Evolutionary conservation across 805 yeast species (phyloP).

Genomic region (Candida qinlingensis): DNA sequence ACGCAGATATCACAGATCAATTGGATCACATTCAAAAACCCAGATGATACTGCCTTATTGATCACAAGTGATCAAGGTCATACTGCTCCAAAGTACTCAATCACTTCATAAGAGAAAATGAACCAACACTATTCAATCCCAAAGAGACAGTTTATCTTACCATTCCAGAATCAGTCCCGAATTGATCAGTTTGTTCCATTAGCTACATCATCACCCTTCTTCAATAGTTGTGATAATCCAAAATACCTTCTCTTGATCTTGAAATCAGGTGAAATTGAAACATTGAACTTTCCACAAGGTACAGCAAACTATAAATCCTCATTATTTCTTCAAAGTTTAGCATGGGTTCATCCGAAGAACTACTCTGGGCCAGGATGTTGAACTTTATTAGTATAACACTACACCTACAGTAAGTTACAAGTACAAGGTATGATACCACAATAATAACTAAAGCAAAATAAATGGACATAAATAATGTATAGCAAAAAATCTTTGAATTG

Average conservation of each 20-base stretch:
- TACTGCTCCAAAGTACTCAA: slow-evolving; percentile 66
- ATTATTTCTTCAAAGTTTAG: slow-evolving; percentile 73
- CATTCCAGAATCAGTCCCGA: slow-evolving; percentile 42
- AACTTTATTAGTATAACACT: too few species aligned
- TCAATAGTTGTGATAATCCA: slow-evolving; percentile 78
- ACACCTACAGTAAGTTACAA: too few species aligned
- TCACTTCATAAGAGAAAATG: slow-evolving; percentile 83
- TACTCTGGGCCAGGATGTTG: too few species aligned
- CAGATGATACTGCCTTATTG: slow-evolving; percentile 72
- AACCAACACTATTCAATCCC: slow-evolving; percentile 66
- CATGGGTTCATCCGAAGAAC: slow-evolving; percentile 62
- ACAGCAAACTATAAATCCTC: slow-evolving; percentile 45
- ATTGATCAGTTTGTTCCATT: slow-evolving; percentile 47
- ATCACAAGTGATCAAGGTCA: slow-evolving; percentile 62
- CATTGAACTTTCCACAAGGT: slow-evolving; percentile 55
- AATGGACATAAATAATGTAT: too few species aligned
- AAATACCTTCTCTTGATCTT: slow-evolving; percentile 51
- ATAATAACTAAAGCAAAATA: too few species aligned
- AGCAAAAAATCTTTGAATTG: too few species aligned
- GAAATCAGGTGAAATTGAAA: slow-evolving; percentile 60
- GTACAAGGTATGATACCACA: too few species aligned
- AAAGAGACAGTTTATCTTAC: slow-evolving; percentile 48
- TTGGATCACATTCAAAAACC: slow-evolving; percentile 79
- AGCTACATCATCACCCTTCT: slow-evolving; percentile 65
- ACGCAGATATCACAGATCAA: slow-evolving; percentile 46